phyloP scores from a whole-genome alignment of 148 eudicot species.

The Heliamphora exappendiculata region DNA sequence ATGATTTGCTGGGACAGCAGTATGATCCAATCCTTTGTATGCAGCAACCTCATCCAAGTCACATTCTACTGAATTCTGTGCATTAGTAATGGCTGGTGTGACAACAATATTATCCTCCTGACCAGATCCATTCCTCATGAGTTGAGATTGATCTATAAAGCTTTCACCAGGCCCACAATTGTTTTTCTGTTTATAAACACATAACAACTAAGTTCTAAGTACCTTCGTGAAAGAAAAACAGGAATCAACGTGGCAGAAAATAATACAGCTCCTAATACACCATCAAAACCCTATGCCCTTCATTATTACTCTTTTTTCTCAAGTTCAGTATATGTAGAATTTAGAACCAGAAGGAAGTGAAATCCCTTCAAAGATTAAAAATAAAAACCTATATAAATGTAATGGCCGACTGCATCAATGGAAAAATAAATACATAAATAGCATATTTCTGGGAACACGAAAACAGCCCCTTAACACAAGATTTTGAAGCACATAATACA shows the following conservation, averaged over 20 bases:
- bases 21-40: constrained; percentile 32
- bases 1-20: constrained; percentile 27
- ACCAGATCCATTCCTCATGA: constrained; percentile 40
- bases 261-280: not conserved
- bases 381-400: not conserved
- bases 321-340: not conserved
- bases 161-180: constrained; percentile 53
- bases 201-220: not conserved
- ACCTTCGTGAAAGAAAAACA: not conserved
- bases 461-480: not conserved
- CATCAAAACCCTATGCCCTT: not conserved
- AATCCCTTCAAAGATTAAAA: not conserved
- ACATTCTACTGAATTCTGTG: constrained; percentile 43
- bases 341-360: not conserved
- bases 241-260: constrained; percentile 5
- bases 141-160: constrained; percentile 45
- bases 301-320: not conserved
- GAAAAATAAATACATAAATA: not conserved
- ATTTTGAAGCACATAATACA: not conserved
- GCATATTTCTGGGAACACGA: not conserved
- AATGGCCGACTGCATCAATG: not conserved
- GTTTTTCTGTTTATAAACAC: constrained; percentile 46
- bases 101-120: constrained; percentile 36
- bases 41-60: constrained; percentile 38
- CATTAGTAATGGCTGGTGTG: constrained; percentile 27